phyloP scores from a whole-genome alignment of 1,284 basidiomycete genomes.

The Rhodotorula glutinis region DNA sequence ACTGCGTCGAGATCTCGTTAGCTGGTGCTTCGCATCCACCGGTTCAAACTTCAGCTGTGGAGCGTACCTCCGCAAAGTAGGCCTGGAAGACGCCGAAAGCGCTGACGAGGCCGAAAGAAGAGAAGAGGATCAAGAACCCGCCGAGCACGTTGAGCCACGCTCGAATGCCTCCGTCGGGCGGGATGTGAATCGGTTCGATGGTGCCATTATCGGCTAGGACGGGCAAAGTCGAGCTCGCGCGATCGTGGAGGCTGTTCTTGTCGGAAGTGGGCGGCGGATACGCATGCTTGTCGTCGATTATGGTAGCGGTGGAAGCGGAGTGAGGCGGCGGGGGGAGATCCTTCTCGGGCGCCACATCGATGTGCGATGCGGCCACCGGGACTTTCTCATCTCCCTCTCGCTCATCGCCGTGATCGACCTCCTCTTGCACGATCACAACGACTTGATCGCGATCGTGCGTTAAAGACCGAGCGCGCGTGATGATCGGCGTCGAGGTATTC shows the following conservation, averaged over 20 bases:
- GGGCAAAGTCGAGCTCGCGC: not conserved
- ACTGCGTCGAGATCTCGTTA: not conserved
- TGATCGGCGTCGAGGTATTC: no score
- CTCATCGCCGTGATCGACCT: no score
- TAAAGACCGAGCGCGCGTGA: no score
- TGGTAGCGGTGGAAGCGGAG: not conserved
- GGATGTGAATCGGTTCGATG: not conserved
- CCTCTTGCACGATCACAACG: not conserved
- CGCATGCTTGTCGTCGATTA: not conserved
- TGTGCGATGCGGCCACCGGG: no score
- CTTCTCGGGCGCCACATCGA: no score
- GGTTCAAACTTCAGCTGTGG: no score
- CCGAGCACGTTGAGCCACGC: constrained; percentile 23
- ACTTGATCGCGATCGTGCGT: no score
- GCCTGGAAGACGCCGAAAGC: constrained; percentile 19
- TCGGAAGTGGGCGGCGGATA: no score
- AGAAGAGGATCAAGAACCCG: constrained; percentile 19
- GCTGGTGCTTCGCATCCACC: no score
- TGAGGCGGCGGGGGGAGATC: no score
- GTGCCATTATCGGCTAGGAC: not conserved
- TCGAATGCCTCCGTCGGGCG: constrained; percentile 17
- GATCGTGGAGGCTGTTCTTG: not conserved
- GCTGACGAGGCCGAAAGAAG: constrained; percentile 21
- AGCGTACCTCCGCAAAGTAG: constrained; percentile 15
- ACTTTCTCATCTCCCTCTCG: no score